Conservation (phyloP, 2,329 filamentous ascomycete species). For the Aureobasidium sp. region DNA sequence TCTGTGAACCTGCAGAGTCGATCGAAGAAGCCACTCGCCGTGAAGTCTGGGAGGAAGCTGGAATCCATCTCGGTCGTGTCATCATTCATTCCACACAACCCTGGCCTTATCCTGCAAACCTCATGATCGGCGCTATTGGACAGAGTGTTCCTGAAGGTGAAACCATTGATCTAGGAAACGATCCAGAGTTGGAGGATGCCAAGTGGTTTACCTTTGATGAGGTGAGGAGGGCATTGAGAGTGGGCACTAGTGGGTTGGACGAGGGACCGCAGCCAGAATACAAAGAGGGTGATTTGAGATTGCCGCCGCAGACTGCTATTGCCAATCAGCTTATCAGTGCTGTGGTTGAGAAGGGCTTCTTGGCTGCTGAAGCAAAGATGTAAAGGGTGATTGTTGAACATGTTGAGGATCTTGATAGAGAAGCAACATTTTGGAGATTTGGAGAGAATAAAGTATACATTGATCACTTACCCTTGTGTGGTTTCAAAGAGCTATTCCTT, state of each 20-base stretch:
- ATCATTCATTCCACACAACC: constrained; percentile 47
- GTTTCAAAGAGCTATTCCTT: background rate
- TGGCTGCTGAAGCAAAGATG: constrained; percentile 45
- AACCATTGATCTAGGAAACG: constrained; percentile 72
- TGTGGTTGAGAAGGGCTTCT: constrained; percentile 63
- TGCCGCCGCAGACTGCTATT: constrained; percentile 85
- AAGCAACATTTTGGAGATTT: background rate
- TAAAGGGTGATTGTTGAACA: constrained; percentile 18
- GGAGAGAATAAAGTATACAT: background rate
- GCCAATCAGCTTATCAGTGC: constrained; percentile 80
- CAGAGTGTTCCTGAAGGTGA: constrained; percentile 75
- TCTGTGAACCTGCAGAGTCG: constrained; percentile 44
- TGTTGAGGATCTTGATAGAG: background rate
- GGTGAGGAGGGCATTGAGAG: constrained; percentile 63
- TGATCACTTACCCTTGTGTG: background rate
- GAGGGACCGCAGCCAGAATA: constrained; percentile 59
- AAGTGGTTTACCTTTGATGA: constrained; percentile 83
- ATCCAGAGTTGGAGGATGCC: constrained; percentile 84
- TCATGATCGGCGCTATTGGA: constrained; percentile 63
- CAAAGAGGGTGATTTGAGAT: constrained; percentile 66
- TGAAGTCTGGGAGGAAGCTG: constrained; percentile 46
- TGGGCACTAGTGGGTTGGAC: constrained; percentile 61
- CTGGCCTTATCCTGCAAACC: constrained; percentile 48
- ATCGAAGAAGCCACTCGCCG: constrained; percentile 46
- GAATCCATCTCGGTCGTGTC: constrained; percentile 42